These are phyloP conservation scores for Begonia masoniana DNA, from an alignment of 306 rosid species.

Conservation along the genomic window DNA sequence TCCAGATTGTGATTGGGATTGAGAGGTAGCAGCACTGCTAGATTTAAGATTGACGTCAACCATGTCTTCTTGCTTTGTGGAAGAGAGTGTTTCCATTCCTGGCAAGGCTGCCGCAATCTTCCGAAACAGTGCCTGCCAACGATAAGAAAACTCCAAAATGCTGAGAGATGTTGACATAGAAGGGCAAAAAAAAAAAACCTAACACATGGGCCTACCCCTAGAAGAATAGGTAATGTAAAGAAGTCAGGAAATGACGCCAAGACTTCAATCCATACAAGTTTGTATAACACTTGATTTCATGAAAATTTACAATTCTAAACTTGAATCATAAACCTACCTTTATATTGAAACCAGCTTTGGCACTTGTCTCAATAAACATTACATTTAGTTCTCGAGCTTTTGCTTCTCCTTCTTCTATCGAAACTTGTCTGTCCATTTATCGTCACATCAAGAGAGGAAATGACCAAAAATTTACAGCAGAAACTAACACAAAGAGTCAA, in stretches of 20 bases:
- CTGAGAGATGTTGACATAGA: not conserved
- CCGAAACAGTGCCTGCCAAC: conserved; percentile 58
- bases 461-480: conserved; percentile 2
- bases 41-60: conserved; percentile 82
- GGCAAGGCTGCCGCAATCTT: conserved; percentile 93
- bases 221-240: too few species aligned
- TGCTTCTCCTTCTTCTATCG: conserved; percentile 82
- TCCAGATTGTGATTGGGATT: conserved; percentile 43
- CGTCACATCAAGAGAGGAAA: not conserved
- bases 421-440: conserved; percentile 57
- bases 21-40: conserved; percentile 25
- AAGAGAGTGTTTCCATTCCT: conserved; percentile 83
- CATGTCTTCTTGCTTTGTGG: conserved; percentile 84
- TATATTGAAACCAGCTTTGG: conserved; percentile 87
- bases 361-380: conserved; percentile 86
- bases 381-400: conserved; percentile 67
- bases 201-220: not conserved
- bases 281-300: too few species aligned
- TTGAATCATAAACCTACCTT: conserved; percentile 28
- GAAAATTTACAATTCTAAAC: too few species aligned
- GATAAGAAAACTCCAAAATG: not conserved
- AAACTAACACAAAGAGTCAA: not conserved
- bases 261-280: too few species aligned
- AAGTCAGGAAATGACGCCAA: too few species aligned
- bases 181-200: not conserved